Conservation (phyloP, 495 filamentous ascomycete genomes). For the Clohesyomyces aquaticus region DNA sequence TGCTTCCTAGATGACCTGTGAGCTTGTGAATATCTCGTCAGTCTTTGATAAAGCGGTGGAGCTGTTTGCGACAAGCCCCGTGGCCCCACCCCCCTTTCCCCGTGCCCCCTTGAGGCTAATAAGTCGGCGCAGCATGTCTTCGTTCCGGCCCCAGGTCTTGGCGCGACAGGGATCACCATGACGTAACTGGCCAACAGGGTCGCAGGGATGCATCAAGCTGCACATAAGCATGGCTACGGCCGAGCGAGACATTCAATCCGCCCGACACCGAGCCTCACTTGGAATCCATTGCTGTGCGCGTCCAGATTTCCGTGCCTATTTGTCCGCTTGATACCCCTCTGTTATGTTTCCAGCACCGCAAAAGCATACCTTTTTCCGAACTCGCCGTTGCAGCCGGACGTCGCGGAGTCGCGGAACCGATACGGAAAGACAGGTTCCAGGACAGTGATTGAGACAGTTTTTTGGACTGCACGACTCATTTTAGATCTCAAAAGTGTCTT, state of each 20-base stretch:
- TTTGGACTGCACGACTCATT: no score
- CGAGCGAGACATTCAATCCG: background rate
- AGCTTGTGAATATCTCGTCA: no score
- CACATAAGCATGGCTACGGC: background rate
- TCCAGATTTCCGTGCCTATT: background rate
- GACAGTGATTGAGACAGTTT: no score
- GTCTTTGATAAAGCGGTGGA: no score
- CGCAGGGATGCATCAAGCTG: background rate
- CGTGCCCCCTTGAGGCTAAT: no score
- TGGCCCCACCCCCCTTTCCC: no score
- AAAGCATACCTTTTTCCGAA: background rate
- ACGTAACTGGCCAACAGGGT: background rate
- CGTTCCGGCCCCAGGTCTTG: background rate
- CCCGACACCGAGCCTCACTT: background rate
- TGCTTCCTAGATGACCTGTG: no score
- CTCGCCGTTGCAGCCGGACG: background rate
- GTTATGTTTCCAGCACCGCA: background rate
- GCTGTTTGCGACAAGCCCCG: no score
- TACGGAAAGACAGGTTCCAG: no score
- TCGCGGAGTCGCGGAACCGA: background rate
- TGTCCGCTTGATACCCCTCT: constrained; percentile 4
- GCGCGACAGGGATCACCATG: background rate
- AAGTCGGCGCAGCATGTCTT: background rate
- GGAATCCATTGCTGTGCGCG: background rate
- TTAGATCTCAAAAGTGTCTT: no score